Evolutionary conservation across 371 early-diverging fungal genomes (phyloP).

Genomic region (Mortierella sp.): DNA sequence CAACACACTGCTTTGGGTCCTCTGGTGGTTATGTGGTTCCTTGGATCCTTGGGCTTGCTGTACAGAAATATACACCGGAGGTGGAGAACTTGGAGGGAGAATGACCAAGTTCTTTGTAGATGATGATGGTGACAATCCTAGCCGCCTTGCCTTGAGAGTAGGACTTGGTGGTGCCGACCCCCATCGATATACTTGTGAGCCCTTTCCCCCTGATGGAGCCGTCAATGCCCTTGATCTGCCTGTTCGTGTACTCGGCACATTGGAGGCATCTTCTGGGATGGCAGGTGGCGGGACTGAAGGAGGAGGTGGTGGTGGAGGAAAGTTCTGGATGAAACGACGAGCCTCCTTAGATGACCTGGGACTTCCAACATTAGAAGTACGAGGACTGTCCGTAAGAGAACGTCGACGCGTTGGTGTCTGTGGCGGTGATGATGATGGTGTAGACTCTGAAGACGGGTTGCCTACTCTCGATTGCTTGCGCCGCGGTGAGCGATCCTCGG

Average conservation of each 20-base stretch:
- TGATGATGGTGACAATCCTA: background rate
- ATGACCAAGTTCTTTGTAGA: slow-evolving; percentile 7
- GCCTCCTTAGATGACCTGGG: slow-evolving; percentile 16
- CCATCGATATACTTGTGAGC: background rate
- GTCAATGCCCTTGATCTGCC: slow-evolving; percentile 3
- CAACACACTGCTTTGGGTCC: slow-evolving; percentile 7
- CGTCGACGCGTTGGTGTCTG: slow-evolving; percentile 10
- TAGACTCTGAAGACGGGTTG: too few species aligned
- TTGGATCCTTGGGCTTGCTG: background rate
- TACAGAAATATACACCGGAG: background rate
- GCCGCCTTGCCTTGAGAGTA: background rate
- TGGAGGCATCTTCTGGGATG: slow-evolving; percentile 4
- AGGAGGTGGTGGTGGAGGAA: slow-evolving; percentile 27
- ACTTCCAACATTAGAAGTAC: slow-evolving; percentile 3
- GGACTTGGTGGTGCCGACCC: background rate
- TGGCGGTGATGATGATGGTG: background rate
- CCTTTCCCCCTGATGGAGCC: background rate
- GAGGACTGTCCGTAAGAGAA: background rate
- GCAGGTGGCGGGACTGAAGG: slow-evolving; percentile 24
- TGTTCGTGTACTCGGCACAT: background rate
- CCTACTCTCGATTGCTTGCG: background rate
- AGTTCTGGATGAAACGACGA: slow-evolving; percentile 7
- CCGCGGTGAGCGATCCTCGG: background rate
- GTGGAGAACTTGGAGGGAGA: slow-evolving; percentile 7
- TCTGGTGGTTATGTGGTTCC: slow-evolving; percentile 5